phyloP scores from a whole-genome alignment of 2,329 filamentous ascomycete genomes.

The Colletotrichum viniferum region DNA sequence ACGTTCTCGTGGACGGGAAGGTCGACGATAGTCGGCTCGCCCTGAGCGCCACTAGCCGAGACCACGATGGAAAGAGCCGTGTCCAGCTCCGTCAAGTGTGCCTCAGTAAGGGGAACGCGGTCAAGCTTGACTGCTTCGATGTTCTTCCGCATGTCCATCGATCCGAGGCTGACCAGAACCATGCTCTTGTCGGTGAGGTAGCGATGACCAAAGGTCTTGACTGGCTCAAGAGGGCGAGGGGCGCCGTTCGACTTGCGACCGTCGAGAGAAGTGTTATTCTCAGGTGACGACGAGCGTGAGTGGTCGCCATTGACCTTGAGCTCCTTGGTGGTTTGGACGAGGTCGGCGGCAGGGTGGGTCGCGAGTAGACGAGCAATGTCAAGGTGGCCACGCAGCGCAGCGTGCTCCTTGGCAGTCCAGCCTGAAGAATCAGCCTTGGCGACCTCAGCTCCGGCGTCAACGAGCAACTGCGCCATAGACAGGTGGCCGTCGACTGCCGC shows the following conservation, averaged over 20 bases:
- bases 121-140: constrained; percentile 84
- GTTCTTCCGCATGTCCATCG: constrained; percentile 90
- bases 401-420: constrained; percentile 94
- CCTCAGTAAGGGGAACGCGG: constrained; percentile 83
- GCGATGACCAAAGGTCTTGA: constrained; percentile 95
- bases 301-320: constrained; percentile 31
- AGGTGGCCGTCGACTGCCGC: constrained; percentile 88
- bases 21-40: constrained; percentile 89
- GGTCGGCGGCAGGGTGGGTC: constrained; percentile 44
- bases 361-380: constrained; percentile 75
- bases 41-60: constrained; percentile 81
- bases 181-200: constrained; percentile 90
- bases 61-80: constrained; percentile 92
- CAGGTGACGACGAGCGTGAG: constrained; percentile 11
- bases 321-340: constrained; percentile 2
- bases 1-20: constrained; percentile 93
- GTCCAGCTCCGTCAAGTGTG: constrained; percentile 91
- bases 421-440: constrained; percentile 82
- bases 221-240: constrained; percentile 69
- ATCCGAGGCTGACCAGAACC: constrained; percentile 89
- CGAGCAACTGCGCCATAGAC: constrained; percentile 74
- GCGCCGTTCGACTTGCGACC: constrained; percentile 59
- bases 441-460: constrained; percentile 78
- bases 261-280: constrained; percentile 60
- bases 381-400: constrained; percentile 86